Evolutionary conservation across 306 rosid genomes (phyloP).

Genomic region (Vigna angularis): DNA sequence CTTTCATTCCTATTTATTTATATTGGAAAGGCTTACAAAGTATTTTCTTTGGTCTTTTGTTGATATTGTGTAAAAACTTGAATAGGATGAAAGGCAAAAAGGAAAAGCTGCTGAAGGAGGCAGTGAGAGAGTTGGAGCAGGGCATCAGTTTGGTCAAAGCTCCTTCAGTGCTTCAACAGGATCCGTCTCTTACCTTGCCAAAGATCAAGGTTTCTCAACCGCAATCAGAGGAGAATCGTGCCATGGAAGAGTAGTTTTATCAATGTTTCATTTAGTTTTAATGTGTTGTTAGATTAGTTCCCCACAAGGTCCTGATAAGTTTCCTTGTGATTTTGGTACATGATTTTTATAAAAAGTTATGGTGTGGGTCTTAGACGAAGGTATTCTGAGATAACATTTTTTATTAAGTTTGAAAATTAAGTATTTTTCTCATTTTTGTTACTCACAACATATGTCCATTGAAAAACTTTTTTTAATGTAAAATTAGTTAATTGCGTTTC

Average conservation of each 20-base stretch:
- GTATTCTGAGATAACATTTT: not conserved
- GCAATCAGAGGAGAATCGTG: constrained; percentile 49
- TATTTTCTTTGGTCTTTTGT: constrained; percentile 27
- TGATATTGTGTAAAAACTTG: constrained; percentile 26
- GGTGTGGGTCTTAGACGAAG: constrained; percentile 1
- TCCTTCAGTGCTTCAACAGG: constrained; percentile 58
- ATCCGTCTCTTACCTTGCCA: constrained; percentile 58
- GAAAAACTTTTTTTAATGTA: too few species aligned
- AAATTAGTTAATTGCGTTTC: too few species aligned
- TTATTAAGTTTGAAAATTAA: too few species aligned
- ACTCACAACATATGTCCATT: too few species aligned
- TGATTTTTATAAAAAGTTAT: not conserved
- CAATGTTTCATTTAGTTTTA: constrained; percentile 16
- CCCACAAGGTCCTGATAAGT: constrained; percentile 2
- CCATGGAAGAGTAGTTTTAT: constrained; percentile 73
- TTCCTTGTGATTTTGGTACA: constrained; percentile 20
- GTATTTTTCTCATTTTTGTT: too few species aligned
- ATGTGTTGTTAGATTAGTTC: constrained; percentile 20
- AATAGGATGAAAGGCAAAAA: constrained; percentile 65
- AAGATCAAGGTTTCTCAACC: constrained; percentile 56
- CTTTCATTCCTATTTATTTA: constrained; percentile 22
- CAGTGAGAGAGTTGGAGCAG: constrained; percentile 57
- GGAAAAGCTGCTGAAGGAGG: constrained; percentile 47
- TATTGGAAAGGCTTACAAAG: not conserved
- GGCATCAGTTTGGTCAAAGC: constrained; percentile 63